Percentiles rank a stretch among this genome's conserved stretches.
These are phyloP conservation scores for Blastobotrys petasosporus DNA, from an alignment of 1,139 yeast species.

Conservation along the genomic window DNA sequence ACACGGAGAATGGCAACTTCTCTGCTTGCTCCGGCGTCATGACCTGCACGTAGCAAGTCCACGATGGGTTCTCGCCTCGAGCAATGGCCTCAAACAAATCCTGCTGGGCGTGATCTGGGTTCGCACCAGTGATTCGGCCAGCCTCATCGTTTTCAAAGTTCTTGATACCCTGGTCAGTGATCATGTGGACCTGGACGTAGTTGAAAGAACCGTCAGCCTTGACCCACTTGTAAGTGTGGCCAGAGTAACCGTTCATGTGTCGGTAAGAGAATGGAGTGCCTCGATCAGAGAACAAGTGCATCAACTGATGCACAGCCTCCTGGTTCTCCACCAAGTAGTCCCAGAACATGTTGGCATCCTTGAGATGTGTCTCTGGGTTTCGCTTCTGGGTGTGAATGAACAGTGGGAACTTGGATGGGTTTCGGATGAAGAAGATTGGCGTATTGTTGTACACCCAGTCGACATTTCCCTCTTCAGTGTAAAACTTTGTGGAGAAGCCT, in stretches of 20 bases:
- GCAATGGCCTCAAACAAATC: constrained; percentile 55
- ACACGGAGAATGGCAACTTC: constrained; percentile 45
- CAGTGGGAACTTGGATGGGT: constrained; percentile 82
- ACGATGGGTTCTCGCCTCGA: constrained; percentile 54
- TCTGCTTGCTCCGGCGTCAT: constrained; percentile 71
- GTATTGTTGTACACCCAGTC: constrained; percentile 90
- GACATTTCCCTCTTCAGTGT: constrained; percentile 82
- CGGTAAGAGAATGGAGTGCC: constrained; percentile 65
- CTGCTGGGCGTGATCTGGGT: constrained; percentile 59
- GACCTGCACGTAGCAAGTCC: constrained; percentile 63
- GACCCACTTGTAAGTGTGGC: constrained; percentile 68
- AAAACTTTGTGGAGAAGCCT: constrained; percentile 77
- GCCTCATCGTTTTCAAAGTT: constrained; percentile 54
- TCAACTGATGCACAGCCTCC: constrained; percentile 58
- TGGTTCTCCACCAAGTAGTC: constrained; percentile 60
- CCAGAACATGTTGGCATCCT: constrained; percentile 68
- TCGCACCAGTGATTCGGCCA: constrained; percentile 46
- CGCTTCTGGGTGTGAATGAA: constrained; percentile 88
- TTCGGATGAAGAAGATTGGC: constrained; percentile 80
- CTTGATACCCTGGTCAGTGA: constrained; percentile 58
- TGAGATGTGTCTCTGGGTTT: constrained; percentile 75
- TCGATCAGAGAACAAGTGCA: constrained; percentile 61
- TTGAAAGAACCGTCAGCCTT: constrained; percentile 57
- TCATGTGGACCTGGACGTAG: constrained; percentile 63
- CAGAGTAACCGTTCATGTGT: constrained; percentile 69